Base-by-base conservation (phyloP, 2,329 filamentous ascomycete genomes). In the Penicillium sp. region DNA sequence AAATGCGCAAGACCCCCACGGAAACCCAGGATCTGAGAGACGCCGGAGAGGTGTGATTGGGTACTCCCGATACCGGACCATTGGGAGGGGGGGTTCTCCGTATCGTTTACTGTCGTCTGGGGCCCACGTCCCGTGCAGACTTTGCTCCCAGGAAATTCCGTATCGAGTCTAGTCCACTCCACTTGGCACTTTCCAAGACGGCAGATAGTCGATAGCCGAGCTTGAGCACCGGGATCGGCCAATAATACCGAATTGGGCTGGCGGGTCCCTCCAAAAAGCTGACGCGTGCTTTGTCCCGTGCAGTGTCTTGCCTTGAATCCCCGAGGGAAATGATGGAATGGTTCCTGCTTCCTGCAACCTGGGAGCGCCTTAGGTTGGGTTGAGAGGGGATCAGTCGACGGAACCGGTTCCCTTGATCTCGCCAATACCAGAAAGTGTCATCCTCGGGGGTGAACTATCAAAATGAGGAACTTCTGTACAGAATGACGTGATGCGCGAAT, bases 161-260 rank as follows among this genome's bases (percentile, higher is more conserved):
- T 5, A 18, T 15, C 8, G 21, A 42, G 39, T 24, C 24, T 42
- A 21, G 21, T 24, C 3, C 0, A 6, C 23, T 16, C 41, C 41
- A 42, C 24, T 15, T 42, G 12, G 23, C 41, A 42, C 24, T 15
- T 42, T 57, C 24, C 24, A 51, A 60, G 58, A 67, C 68, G 68
- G 68, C 68, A 70, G 68, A 70, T 70, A 67, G 66, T 70, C 68
- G 68, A 70, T 70, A 70, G 68, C 67, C 68, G 66, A 67, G 54
- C 66, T 70, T 70, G 68, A 67, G 68, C 67, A 60, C 28, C 12
- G n/a, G 46, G 60, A 67, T 68, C 45, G 57, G 47, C 68, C 68
- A 70, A 69, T 70, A 21, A 24, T 18, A 15, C 21, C 2, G 1
- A 1, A 28, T 16, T n/a, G 23, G 15, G n/a, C 28, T 42, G 41